phyloP scores from a whole-genome alignment of 495 filamentous ascomycete species.

The Penicillium paradoxum region DNA sequence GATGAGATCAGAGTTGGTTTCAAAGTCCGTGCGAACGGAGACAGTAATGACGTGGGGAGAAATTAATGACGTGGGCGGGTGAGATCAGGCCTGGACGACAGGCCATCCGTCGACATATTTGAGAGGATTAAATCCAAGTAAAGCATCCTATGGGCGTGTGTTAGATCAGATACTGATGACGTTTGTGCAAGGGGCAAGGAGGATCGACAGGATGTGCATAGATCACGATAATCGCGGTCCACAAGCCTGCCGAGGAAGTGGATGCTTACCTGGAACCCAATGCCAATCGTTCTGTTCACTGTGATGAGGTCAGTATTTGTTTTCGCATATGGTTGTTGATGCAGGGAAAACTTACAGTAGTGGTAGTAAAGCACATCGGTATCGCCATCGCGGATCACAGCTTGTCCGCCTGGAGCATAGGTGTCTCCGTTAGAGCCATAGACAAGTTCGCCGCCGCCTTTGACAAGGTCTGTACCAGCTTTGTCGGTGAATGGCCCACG shows the following conservation, averaged over 20 bases:
- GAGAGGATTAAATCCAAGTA: slow-evolving; percentile 40
- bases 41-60: no score
- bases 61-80: no score
- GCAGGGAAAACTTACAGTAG: slow-evolving; percentile 31
- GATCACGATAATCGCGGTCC: slow-evolving; percentile 8
- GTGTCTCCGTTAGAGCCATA: slow-evolving; percentile 45
- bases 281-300: slow-evolving; percentile 41
- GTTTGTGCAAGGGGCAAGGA: slow-evolving; percentile 10
- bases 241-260: slow-evolving; percentile 10
- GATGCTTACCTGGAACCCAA: slow-evolving; percentile 34
- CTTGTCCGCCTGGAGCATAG: slow-evolving; percentile 46
- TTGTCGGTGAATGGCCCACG: slow-evolving; percentile 42
- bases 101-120: slow-evolving; percentile 45
- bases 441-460: slow-evolving; percentile 40
- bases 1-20: background rate
- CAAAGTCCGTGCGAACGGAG: background rate
- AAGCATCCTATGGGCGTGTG: slow-evolving; percentile 30
- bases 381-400: slow-evolving; percentile 30
- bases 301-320: slow-evolving; percentile 8
- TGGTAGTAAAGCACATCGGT: slow-evolving; percentile 46
- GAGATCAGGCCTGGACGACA: slow-evolving; percentile 22
- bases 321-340: background rate
- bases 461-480: slow-evolving; percentile 29
- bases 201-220: slow-evolving; percentile 18
- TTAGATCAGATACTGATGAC: slow-evolving; percentile 15